Evolutionary conservation across 257 asterid genomes (phyloP), one percentile per base, ranked within the genome.

Genomic region (Fraxinus americana): DNA sequence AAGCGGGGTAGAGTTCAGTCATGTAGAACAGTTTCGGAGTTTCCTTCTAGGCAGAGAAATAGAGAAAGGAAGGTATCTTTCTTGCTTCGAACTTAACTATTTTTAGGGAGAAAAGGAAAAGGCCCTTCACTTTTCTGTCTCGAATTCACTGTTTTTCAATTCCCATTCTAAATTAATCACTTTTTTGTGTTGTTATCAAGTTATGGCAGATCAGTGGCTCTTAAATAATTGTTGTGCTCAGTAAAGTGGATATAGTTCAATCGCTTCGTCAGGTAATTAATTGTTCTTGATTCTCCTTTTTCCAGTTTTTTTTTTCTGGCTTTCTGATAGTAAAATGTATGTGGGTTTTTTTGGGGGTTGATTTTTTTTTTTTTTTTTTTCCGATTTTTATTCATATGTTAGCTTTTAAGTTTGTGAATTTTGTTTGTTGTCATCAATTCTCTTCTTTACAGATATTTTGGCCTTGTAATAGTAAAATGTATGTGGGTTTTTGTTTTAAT

Each of bases 311-410:
- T 14, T 63, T 30, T 36, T 36, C 41, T 38, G 43, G 34, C 35
- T 63, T 63, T 63, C 69, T 23, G 32, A 63, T 25, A 7, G 69
- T 63, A 63, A 63, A 63, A 63, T 63, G 36, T 63, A 63, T 63
- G 19, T 63, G 36, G 30, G 6, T 10, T 59, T 63, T 63, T 63
- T 63, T 9, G 25, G 29, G 69, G 69, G 29, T 1, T 6, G 11
- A 2, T 1, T 59, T 59, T 7, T 19, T 57, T 1, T 6, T 4
- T 16, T 57, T 57, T n/a, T 57, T 57, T 7, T 21, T 3, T 0
- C 4, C 65, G 65, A 54, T 54, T 54, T 19, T 14, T 48, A 4
- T 14, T 16, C n/a, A 16, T 48, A 48, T 16, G 57, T 48, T 48
- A 14, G n/a, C 57, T 48, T 41, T 41, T 43, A 43, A 43, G 50